A percentile compares a stretch with the other conserved stretches of the same genome.
Conservation (phyloP, 306 rosid species). For the Dryas octopetala region DNA sequence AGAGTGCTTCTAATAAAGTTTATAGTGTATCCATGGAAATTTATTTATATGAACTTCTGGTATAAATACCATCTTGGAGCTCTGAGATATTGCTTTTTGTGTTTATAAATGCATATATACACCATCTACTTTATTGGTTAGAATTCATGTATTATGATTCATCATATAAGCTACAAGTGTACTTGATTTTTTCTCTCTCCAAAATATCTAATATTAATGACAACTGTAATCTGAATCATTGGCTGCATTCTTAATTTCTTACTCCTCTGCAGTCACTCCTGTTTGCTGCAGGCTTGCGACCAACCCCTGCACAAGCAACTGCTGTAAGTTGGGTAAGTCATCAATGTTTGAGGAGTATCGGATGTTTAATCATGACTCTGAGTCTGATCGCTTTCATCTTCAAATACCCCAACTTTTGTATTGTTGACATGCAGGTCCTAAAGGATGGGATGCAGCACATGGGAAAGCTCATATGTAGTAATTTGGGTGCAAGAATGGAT, state of each 20-base stretch:
- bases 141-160: background rate
- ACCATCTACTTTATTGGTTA: background rate
- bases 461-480: conserved; percentile 87
- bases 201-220: conserved; percentile 1
- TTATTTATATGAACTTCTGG: background rate
- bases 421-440: conserved; percentile 51
- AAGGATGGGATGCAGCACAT: conserved; percentile 98
- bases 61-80: background rate
- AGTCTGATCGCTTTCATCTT: conserved; percentile 18
- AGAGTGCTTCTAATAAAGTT: background rate
- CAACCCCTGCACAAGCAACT: conserved; percentile 95
- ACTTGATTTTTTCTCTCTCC: background rate
- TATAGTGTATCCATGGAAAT: background rate
- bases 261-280: conserved; percentile 88
- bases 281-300: conserved; percentile 99
- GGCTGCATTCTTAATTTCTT: conserved; percentile 56
- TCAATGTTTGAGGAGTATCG: conserved; percentile 10
- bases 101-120: background rate
- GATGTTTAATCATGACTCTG: background rate
- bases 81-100: background rate
- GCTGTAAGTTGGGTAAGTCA: conserved; percentile 95
- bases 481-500: conserved; percentile 97
- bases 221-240: conserved; percentile 27
- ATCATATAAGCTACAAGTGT: background rate
- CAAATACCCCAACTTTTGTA: conserved; percentile 1